These are phyloP conservation scores for Monosporascus sp. DNA, from an alignment of 2,329 filamentous ascomycete species.

Conservation along the genomic window DNA sequence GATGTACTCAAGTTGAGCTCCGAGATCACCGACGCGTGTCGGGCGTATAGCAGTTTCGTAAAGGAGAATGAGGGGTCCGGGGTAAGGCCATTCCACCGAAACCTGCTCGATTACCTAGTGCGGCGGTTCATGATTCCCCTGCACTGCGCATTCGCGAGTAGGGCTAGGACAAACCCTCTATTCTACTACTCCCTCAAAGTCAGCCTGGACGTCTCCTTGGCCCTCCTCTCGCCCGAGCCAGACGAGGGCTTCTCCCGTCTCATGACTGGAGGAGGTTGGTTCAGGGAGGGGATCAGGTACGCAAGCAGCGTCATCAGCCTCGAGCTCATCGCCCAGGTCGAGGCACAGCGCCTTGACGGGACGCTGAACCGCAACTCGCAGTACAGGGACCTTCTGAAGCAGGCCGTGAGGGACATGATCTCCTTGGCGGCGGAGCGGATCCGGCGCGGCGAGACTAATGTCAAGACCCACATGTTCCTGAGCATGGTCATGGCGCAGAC, in stretches of 20 bases:
- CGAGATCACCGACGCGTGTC: slow-evolving; percentile 25
- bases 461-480: slow-evolving; percentile 37
- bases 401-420: slow-evolving; percentile 23
- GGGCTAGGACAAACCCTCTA: slow-evolving; percentile 36
- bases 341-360: slow-evolving; percentile 24
- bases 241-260: slow-evolving; percentile 33
- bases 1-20: slow-evolving; percentile 29
- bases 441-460: slow-evolving; percentile 36
- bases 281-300: slow-evolving; percentile 33
- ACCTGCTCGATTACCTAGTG: slow-evolving; percentile 45
- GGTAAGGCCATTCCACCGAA: slow-evolving; percentile 36
- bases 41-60: slow-evolving; percentile 15
- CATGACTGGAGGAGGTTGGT: slow-evolving; percentile 34
- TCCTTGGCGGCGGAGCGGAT: slow-evolving; percentile 27
- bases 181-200: slow-evolving; percentile 46
- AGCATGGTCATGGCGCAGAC: slow-evolving; percentile 34
- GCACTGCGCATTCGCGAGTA: slow-evolving; percentile 43
- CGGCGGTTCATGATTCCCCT: slow-evolving; percentile 51
- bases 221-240: slow-evolving; percentile 30
- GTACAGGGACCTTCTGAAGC: slow-evolving; percentile 27
- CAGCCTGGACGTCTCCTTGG: slow-evolving; percentile 38
- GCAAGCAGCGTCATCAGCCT: slow-evolving; percentile 27
- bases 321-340: slow-evolving; percentile 31
- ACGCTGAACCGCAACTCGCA: slow-evolving; percentile 21
- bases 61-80: slow-evolving; percentile 9